Base-by-base conservation (phyloP, 2,329 filamentous ascomycete species). In the Hypoxylon sp. region DNA sequence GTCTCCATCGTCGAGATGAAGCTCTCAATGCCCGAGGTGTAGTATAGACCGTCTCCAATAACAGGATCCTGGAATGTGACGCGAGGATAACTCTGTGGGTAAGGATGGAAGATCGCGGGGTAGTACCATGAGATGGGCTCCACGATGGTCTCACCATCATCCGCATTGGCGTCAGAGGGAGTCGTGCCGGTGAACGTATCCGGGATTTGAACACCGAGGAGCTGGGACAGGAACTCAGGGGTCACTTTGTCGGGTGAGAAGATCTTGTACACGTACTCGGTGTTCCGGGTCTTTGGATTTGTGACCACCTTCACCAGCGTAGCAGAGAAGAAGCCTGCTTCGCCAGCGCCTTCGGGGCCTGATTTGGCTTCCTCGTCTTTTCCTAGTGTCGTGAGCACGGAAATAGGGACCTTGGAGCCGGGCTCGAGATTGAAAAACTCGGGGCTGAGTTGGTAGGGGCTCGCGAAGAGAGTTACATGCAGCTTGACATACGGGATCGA, bases 1-100 rank as follows among this genome's bases (percentile, higher is more conserved):
- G 94, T 97, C 77, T 99, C 94, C 94, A 99, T 97, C 0, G 91
- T 96, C 7, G 89, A 94, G 61, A 97, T 95, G 69, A 99, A 97
- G 61, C 88, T 88, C 73, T 97, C 93, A 31, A 97, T 95, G 2
- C 83, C 85, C 7, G 83, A 84, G 0, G 85, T 88, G 67, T 88
- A 88, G 71, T 85, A 94, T 9, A 93, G 64, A 0, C 83, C 82
- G 5, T 80, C 71, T 4, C 83, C 85, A 2, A 97, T 68, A 56
- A 86, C 75, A 2, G 87, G 82, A 54, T 94, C 88, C 61, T 97
- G 91, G 69, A 97, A 99, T 0, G 89, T 92, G 0, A 91, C 85
- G 0, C 91, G 82, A 0, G 93, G 93, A n/a, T 86, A 82, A 62
- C 91, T 83, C 57, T 90, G 86, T 0, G 94, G 94, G 69, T 97